Base-by-base conservation (phyloP, 306 rosid genomes). In the Erythrophleum fordii region DNA sequence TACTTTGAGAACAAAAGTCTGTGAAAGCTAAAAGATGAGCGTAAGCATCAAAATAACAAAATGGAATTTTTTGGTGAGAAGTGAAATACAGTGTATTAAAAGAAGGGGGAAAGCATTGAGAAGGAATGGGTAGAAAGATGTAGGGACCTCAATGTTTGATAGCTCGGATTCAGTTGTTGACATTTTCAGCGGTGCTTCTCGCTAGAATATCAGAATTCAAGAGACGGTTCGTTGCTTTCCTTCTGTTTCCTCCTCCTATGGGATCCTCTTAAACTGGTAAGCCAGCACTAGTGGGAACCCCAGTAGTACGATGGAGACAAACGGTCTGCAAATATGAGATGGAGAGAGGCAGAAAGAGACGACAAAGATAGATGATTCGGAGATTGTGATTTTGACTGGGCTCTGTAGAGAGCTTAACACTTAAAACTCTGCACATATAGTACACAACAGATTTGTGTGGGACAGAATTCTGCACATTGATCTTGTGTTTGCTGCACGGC, bases 1-100 rank as follows among this genome's bases (percentile, higher is more conserved):
- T 62, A 88, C 90, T 79, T 88, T 88, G 72, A 92, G 89, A 76
- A 81, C 69, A 72, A 46, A 77, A 8, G 69, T 90, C 89, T 88
- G 88, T 16, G 17, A 23, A 71, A 51, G 31, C 25, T 17, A 85
- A 49, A 8, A 6, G 59, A 67, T 20, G 12, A 49, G 37, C 22
- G 78, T 16, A n/a, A 18, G 65, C 41, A 81, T 11, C 11, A 39
- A 17, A 77, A 13, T 8, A 48, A 67, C 17, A 75, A 53, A 28
- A 81, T 11, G 45, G 18, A 22, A 75, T 20, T 2, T 20, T 62
- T 55, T 72, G 69, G 23, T 13, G 23, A 76, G 2, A 52, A 41
- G 4, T 23, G 14, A 70, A 76, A 71, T 6, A 29, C 76, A 34
- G 9, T 16, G 26, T 66, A 31, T 31, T 31, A 1, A 4, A 31